Conservation (phyloP, 2,329 filamentous ascomycete species). For the Hypomyces rosellus region DNA sequence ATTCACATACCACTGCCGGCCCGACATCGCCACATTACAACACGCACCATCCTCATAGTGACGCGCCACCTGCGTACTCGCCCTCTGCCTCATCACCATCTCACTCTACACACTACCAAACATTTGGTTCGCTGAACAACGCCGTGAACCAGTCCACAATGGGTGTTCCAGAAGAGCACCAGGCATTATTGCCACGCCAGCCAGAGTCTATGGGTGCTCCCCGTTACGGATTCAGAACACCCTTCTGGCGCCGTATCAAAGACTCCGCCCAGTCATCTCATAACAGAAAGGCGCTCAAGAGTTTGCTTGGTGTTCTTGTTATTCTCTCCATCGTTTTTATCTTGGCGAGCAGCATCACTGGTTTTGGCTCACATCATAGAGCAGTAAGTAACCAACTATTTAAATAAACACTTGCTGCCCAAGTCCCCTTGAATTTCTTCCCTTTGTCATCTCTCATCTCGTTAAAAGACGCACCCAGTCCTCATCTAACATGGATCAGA, state of each 20-base stretch:
- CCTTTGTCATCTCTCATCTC: background rate
- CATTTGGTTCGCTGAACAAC: constrained; percentile 27
- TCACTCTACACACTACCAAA: constrained; percentile 33
- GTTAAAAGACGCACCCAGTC: background rate
- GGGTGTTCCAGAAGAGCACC: constrained; percentile 37
- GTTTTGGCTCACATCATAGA: constrained; percentile 15
- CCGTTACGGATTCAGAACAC: constrained; percentile 16
- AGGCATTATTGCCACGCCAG: constrained; percentile 34
- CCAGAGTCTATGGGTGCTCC: constrained; percentile 42
- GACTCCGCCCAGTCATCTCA: constrained; percentile 14
- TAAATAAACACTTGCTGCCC: too few species aligned
- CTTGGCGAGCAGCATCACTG: constrained; percentile 19
- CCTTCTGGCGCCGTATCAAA: constrained; percentile 26
- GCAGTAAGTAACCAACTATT: constrained; percentile 20
- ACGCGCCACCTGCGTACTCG: constrained; percentile 47
- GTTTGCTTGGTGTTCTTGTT: constrained; percentile 25
- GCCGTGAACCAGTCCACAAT: constrained; percentile 24
- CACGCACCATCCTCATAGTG: constrained; percentile 19
- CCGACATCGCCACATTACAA: constrained; percentile 13
- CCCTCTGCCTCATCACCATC: constrained; percentile 34
- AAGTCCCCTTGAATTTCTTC: too few species aligned
- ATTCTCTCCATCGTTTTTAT: constrained; percentile 27
- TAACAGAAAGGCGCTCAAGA: constrained; percentile 24
- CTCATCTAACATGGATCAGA: constrained; percentile 9
- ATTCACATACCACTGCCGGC: background rate